Evolutionary conservation across 1,284 basidiomycete species (phyloP).

Genomic region (Limonomyces culmigenus): DNA sequence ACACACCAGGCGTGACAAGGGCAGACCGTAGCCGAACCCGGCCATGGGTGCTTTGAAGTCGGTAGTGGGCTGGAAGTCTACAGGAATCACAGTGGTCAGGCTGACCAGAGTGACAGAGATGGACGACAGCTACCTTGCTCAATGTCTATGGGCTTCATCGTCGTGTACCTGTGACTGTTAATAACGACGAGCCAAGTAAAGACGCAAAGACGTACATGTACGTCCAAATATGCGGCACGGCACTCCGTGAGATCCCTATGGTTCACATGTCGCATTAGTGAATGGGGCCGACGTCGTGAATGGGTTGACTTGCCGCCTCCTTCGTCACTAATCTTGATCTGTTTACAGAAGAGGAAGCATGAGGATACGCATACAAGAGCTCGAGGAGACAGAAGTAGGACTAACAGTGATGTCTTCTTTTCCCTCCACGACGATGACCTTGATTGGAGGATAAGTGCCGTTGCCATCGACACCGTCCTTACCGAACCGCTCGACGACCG

Average conservation of each 20-base stretch:
- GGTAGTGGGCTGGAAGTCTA: conserved; percentile 73
- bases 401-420: conserved; percentile 92
- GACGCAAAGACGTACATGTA: too few species aligned
- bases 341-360: too few species aligned
- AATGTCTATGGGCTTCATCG: conserved; percentile 81
- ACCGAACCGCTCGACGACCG: conserved; percentile 89
- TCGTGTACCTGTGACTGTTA: too few species aligned
- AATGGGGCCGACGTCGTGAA: too few species aligned
- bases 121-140: conserved; percentile 33
- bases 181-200: too few species aligned
- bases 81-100: neutral
- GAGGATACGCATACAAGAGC: too few species aligned
- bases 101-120: neutral
- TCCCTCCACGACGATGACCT: conserved; percentile 92
- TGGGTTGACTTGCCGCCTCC: too few species aligned
- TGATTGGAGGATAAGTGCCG: conserved; percentile 81
- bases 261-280: too few species aligned
- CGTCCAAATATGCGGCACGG: conserved; percentile 94
- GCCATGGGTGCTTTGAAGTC: conserved; percentile 99
- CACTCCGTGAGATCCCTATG: conserved; percentile 86
- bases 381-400: too few species aligned
- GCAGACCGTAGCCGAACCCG: conserved; percentile 90
- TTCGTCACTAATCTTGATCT: conserved; percentile 96
- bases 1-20: conserved; percentile 74
- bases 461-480: conserved; percentile 43